phyloP scores from a whole-genome alignment of 305 asterid species.

The Rubia tinctorum region DNA sequence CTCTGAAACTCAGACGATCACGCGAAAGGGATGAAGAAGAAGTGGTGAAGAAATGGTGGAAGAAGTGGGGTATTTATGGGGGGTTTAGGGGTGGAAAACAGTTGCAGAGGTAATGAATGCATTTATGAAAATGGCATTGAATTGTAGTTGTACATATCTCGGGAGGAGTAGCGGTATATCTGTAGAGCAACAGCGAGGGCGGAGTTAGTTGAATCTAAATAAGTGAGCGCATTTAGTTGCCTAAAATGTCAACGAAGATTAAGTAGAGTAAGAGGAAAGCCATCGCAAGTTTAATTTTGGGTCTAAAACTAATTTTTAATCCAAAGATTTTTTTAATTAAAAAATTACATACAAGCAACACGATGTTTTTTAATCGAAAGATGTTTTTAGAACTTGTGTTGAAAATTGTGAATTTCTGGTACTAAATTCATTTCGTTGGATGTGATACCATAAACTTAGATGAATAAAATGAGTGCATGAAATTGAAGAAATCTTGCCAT shows the following conservation, averaged over 20 bases:
- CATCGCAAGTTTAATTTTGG: neutral
- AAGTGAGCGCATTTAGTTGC: constrained; percentile 14
- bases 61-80: constrained; percentile 38
- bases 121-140: constrained; percentile 30
- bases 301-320: no score
- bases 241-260: constrained; percentile 16
- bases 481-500: no score
- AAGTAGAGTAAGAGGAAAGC: no score
- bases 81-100: constrained; percentile 26
- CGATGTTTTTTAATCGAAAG: no score
- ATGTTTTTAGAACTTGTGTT: no score
- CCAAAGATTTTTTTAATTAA: no score
- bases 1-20: constrained; percentile 9
- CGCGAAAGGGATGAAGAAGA: neutral
- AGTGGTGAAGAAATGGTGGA: constrained; percentile 10
- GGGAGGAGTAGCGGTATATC: constrained; percentile 28
- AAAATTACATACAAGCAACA: no score
- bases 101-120: constrained; percentile 23
- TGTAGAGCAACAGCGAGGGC: constrained; percentile 3
- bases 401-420: no score
- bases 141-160: constrained; percentile 26
- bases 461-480: no score
- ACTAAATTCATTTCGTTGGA: no score
- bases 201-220: constrained; percentile 39
- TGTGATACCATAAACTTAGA: no score